Conservation (phyloP, 768 basidiomycete genomes). For the Panus rudis region DNA sequence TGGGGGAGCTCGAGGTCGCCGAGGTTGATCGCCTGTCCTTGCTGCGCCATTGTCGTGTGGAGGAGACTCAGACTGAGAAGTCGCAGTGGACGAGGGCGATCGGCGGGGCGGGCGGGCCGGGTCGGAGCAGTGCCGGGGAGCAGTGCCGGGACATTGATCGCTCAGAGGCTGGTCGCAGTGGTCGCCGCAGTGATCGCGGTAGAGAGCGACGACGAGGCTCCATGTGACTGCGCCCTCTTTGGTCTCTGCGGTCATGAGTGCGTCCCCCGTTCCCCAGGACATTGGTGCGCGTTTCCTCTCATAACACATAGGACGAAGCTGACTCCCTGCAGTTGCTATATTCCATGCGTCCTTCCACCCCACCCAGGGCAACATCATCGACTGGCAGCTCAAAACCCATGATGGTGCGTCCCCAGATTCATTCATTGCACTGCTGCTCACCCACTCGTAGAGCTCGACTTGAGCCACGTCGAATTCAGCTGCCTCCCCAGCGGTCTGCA, state of each 20-base stretch:
- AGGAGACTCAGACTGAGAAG: background rate
- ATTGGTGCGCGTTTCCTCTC: slow-evolving; percentile 40
- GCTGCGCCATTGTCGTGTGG: slow-evolving; percentile 18
- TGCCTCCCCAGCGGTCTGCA: slow-evolving; percentile 79
- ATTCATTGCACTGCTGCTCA: background rate
- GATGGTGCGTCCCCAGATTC: slow-evolving; percentile 45
- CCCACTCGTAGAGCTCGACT: slow-evolving; percentile 57
- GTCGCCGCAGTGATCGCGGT: background rate
- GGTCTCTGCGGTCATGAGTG: too few relatives aligned
- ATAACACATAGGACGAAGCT: background rate
- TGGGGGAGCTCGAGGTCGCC: slow-evolving; percentile 81
- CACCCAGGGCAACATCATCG: slow-evolving; percentile 70
- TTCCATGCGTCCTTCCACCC: slow-evolving; percentile 84
- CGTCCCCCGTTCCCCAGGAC: slow-evolving; percentile 51
- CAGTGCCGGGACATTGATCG: too few relatives aligned
- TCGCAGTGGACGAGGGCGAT: background rate
- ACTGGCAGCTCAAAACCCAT: slow-evolving; percentile 70
- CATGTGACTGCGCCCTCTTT: too few relatives aligned
- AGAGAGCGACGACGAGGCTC: background rate
- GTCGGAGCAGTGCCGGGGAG: too few relatives aligned
- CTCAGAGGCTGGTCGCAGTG: background rate
- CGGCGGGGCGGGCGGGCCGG: too few relatives aligned
- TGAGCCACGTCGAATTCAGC: slow-evolving; percentile 74
- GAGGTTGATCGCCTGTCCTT: slow-evolving; percentile 69
- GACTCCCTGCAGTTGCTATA: slow-evolving; percentile 52